Conservation (phyloP, 2,329 filamentous ascomycete genomes). For the Fusarium solani-melongenae region DNA sequence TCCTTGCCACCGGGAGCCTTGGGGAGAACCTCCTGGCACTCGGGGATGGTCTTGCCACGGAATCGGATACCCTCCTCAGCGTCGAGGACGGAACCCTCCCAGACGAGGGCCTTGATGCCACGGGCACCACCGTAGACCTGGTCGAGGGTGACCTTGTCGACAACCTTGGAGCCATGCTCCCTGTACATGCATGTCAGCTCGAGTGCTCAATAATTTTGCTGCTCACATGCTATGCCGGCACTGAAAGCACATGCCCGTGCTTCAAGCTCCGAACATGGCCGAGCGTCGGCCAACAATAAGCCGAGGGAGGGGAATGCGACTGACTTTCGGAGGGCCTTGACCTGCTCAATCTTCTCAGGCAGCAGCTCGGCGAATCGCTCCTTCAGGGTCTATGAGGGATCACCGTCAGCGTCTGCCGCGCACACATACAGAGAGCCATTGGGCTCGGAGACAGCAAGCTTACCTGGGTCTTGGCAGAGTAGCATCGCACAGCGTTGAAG, state of each 20-base stretch:
- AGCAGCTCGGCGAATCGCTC: slow-evolving; percentile 97
- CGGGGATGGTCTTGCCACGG: slow-evolving; percentile 98
- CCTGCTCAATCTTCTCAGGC: slow-evolving; percentile 97
- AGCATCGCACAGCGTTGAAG: slow-evolving; percentile 88
- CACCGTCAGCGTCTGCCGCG: slow-evolving; percentile 11
- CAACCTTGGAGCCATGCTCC: slow-evolving; percentile 93
- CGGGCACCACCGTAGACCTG: slow-evolving; percentile 99
- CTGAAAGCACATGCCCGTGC: not conserved
- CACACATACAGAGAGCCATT: not conserved
- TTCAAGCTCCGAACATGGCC: slow-evolving; percentile 22
- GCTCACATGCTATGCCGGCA: not conserved
- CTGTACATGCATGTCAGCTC: slow-evolving; percentile 57
- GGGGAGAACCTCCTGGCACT: slow-evolving; percentile 97
- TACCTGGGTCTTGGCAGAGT: slow-evolving; percentile 94
- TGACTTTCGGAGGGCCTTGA: slow-evolving; percentile 98
- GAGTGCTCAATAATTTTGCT: slow-evolving; percentile 13
- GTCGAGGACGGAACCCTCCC: slow-evolving; percentile 98
- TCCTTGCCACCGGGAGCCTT: slow-evolving; percentile 97
- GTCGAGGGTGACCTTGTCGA: slow-evolving; percentile 98
- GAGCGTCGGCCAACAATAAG: slow-evolving; percentile 23
- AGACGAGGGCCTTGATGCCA: slow-evolving; percentile 98
- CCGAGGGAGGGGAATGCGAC: slow-evolving; percentile 48
- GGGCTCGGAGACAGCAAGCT: slow-evolving; percentile 19
- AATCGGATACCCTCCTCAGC: slow-evolving; percentile 99
- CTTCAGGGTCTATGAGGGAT: slow-evolving; percentile 81